Evolutionary conservation across 2,329 filamentous ascomycete genomes (phyloP), one percentile per base, ranked within the genome.

Genomic region (Diplodia seriata): DNA sequence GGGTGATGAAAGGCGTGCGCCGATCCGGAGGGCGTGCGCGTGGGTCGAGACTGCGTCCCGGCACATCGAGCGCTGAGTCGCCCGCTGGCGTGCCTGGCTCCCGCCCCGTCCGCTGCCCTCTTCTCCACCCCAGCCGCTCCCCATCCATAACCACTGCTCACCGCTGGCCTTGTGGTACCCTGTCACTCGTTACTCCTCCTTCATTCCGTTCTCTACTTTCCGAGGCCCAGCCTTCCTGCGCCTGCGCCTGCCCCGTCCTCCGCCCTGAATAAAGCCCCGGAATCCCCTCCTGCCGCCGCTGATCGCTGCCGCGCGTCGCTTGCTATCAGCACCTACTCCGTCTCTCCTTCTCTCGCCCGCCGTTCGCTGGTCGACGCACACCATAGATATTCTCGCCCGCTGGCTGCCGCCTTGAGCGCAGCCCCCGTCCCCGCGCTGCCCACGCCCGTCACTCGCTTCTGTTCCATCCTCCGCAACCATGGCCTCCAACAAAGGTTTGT

Each of bases 111-210:
- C 20, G 47, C 57, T 61, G 43, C 57, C 47, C 57, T 63, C 59
- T 63, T 63, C 59, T 51, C 43, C 59, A 63, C 59, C 59, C 59
- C 47, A 50, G 18, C n/a, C 59, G 59, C 59, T 31, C 50, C 47
- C 59, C 59, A 26, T 63, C 59, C 59, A 63, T 63, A 63, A 63
- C 59, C 59, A 63, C 47, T 15, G 33, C 47, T 63, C 59, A 63
- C 59, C 59, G 59, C 59, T 63, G 59, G 23, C 59, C 59, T 51
- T 63, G 59, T 51, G 59, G 43, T 51, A 51, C 59, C 59, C 59
- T 63, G 59, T 63, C 59, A 63, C 59, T 63, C 59, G 59, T 63
- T 63, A 63, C 59, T 49, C 38, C 59, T 63, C 59, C 59, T 51
- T 50, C 43, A 63, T 63, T 63, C 59, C 59, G 29, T 63, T 63